These are phyloP conservation scores for Coniochaeta hoffmannii DNA, from an alignment of 2,329 filamentous ascomycete species.

Conservation along the genomic window DNA sequence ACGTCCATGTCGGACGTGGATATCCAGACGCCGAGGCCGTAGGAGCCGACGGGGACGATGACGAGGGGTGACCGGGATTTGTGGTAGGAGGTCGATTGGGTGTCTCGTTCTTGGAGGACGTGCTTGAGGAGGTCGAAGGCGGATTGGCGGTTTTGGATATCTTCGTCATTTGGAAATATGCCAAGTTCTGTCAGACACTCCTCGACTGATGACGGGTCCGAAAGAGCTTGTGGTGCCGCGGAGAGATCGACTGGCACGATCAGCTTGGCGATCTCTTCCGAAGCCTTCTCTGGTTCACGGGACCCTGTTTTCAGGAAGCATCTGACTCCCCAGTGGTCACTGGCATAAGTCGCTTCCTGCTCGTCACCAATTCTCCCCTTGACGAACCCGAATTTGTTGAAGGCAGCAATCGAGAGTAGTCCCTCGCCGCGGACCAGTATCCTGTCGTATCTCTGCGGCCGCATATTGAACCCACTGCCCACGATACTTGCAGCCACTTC, in stretches of 20 bases:
- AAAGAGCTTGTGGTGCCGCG: conserved; percentile 8
- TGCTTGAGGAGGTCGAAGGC: conserved; percentile 38
- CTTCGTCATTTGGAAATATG: conserved; percentile 38
- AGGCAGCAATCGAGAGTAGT: conserved; percentile 31
- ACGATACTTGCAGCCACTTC: conserved; percentile 44
- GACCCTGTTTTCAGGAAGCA: conserved; percentile 27
- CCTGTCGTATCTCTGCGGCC: conserved; percentile 59
- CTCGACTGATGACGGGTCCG: conserved; percentile 21
- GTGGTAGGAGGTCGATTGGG: conserved; percentile 1
- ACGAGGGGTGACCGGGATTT: conserved; percentile 29
- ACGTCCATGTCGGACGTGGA: conserved; percentile 56
- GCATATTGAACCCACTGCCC: conserved; percentile 36
- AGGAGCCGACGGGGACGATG: conserved; percentile 58
- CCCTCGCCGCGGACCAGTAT: conserved; percentile 44
- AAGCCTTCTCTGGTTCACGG: conserved; percentile 6
- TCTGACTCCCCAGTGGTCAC: conserved; percentile 53
- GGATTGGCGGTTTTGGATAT: conserved; percentile 30
- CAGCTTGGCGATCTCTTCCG: conserved; percentile 15
- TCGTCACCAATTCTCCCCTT: conserved; percentile 13
- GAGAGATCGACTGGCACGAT: conserved; percentile 25
- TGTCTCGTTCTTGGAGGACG: conserved; percentile 26
- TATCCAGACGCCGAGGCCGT: conserved; percentile 56
- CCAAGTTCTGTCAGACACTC: conserved; percentile 26
- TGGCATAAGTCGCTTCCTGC: conserved; percentile 26
- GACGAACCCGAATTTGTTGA: conserved; percentile 51